These are phyloP conservation scores for Hypoxylon sp. DNA, from an alignment of 2,329 filamentous ascomycete genomes.

Conservation along the genomic window DNA sequence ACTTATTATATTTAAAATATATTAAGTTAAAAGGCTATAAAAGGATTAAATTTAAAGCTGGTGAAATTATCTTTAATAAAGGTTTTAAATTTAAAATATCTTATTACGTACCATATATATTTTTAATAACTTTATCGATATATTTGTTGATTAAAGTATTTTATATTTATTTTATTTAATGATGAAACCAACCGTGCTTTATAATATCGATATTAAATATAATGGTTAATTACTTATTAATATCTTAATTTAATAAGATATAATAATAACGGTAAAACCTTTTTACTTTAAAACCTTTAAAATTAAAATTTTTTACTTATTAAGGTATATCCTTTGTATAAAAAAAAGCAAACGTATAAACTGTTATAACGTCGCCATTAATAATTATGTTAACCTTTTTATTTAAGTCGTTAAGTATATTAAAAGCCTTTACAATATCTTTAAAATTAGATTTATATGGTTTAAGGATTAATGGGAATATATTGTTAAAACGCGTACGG, in stretches of 20 bases:
- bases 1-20: constrained; percentile 6
- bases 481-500: not conserved
- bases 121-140: not conserved
- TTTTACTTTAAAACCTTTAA: not conserved
- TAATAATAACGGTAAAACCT: constrained; percentile 2
- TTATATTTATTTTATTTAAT: constrained; percentile 8
- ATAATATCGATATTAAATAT: constrained; percentile 6
- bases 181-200: not conserved
- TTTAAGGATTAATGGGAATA: not conserved
- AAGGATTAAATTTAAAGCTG: constrained; percentile 2
- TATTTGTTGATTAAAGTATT: constrained; percentile 2
- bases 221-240: not conserved
- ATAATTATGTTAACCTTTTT: not conserved
- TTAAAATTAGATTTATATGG: constrained; percentile 10
- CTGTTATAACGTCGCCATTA: not conserved
- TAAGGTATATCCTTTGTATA: not conserved
- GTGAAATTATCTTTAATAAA: not conserved
- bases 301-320: constrained; percentile 7
- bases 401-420: constrained; percentile 2
- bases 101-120: constrained; percentile 1
- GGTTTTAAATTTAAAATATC: not conserved
- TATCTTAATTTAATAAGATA: not conserved
- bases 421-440: constrained; percentile 3
- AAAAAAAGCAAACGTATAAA: not conserved
- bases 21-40: not conserved